Percentiles rank a stretch among this genome's conserved stretches.
Conservation (phyloP, 164 flowering plant species). For the Stephania cephalantha region DNA sequence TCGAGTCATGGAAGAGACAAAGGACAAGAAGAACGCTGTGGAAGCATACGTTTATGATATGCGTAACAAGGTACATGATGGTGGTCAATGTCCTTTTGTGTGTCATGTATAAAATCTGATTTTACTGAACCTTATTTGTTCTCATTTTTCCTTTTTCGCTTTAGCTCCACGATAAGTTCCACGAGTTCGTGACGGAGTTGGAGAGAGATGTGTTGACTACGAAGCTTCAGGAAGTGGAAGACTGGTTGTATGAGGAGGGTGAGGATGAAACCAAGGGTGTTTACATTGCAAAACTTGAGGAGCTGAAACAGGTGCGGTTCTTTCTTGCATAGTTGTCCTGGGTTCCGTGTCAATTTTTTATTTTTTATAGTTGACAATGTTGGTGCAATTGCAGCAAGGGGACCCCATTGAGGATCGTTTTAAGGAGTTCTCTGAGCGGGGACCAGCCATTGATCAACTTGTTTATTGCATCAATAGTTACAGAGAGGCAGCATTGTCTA, state of each 20-base stretch:
- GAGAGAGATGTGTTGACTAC: conserved; percentile 56
- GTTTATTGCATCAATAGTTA: conserved; percentile 70
- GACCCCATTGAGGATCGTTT: conserved; percentile 84
- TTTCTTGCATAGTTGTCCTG: background rate
- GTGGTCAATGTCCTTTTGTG: background rate
- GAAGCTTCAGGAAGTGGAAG: conserved; percentile 81
- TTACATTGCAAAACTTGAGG: conserved; percentile 91
- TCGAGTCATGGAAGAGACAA: conserved; percentile 94
- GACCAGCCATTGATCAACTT: conserved; percentile 65
- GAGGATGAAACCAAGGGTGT: conserved; percentile 99
- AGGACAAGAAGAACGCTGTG: conserved; percentile 91
- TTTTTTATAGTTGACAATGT: background rate
- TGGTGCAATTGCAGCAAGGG: conserved; percentile 59
- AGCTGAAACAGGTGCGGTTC: conserved; percentile 66
- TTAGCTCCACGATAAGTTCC: conserved; percentile 81
- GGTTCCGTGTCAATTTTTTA: background rate
- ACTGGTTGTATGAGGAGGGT: conserved; percentile 97
- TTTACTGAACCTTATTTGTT: background rate
- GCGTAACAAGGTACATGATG: conserved; percentile 69
- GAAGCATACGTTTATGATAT: conserved; percentile 96
- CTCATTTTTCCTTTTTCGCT: conserved; percentile 4
- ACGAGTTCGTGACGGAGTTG: conserved; percentile 58
- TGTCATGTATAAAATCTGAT: background rate
- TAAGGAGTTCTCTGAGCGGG: conserved; percentile 71
- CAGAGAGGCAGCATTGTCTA: conserved; percentile 84